phyloP scores from a whole-genome alignment of 1,284 basidiomycete genomes.

The Ustilago tritici region DNA sequence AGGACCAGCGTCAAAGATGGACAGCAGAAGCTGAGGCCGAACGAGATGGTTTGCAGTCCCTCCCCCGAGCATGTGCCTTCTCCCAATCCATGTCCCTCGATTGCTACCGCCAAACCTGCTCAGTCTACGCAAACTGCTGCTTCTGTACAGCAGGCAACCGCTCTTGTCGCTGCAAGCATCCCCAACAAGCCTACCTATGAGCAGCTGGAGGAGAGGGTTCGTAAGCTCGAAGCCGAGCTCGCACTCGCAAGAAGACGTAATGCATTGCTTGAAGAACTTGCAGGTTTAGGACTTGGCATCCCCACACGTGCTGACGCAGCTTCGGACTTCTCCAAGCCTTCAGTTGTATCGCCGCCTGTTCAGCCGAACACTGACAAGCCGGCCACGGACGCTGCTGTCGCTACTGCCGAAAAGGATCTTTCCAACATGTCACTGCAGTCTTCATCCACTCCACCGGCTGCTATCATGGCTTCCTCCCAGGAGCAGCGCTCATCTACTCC shows the following conservation, averaged over 20 bases:
- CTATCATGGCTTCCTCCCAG: not conserved
- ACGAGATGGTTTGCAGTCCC: conserved; percentile 48
- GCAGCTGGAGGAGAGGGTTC: conserved; percentile 40
- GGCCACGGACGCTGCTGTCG: not conserved
- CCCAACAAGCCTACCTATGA: conserved; percentile 37
- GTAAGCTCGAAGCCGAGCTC: conserved; percentile 45
- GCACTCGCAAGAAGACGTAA: conserved; percentile 42
- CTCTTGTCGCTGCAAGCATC: not conserved
- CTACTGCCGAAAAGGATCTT: conserved; percentile 6
- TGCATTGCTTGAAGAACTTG: conserved; percentile 40
- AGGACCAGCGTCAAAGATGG: conserved; percentile 34
- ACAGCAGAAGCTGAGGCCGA: conserved; percentile 43
- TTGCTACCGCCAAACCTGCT: not conserved
- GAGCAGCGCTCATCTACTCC: conserved; percentile 15
- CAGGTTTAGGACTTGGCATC: conserved; percentile 37
- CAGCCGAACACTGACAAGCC: not conserved
- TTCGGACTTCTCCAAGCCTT: not conserved
- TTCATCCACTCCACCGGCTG: not conserved
- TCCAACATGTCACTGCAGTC: conserved; percentile 21
- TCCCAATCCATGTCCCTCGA: conserved; percentile 11
- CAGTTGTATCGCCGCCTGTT: conserved; percentile 3
- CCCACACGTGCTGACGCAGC: conserved; percentile 13
- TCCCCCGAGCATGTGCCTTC: conserved; percentile 30
- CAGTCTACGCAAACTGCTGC: not conserved
- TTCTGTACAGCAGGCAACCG: conserved; percentile 2